Evolutionary conservation across 352 stramenopile species (phyloP).

Genomic region (Pilasporangium apinafurcum): DNA sequence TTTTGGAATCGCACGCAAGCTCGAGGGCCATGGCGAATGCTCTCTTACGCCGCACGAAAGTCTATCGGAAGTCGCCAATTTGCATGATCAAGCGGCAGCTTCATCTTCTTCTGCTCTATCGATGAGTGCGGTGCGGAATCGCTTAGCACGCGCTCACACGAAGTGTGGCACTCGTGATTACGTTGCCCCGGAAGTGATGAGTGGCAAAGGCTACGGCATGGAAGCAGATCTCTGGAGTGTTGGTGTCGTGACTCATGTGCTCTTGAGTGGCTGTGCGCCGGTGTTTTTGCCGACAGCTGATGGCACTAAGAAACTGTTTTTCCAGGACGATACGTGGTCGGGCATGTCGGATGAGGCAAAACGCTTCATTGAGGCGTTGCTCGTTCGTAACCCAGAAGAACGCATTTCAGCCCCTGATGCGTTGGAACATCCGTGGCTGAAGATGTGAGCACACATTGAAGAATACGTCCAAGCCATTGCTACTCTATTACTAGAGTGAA

Average conservation of each 20-base stretch:
- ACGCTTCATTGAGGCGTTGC: conserved; percentile 61
- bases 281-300: conserved; percentile 61
- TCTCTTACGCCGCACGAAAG: conserved; percentile 69
- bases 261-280: conserved; percentile 76
- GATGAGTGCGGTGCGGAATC: conserved; percentile 40
- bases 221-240: conserved; percentile 93
- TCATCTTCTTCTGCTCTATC: background rate
- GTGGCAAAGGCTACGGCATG: conserved; percentile 90
- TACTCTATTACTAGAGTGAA: too few relatives aligned
- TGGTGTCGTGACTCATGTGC: conserved; percentile 88
- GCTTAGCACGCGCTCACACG: conserved; percentile 65
- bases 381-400: conserved; percentile 74
- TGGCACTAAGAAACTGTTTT: conserved; percentile 69
- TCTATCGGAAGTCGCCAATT: conserved; percentile 52
- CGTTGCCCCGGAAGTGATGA: conserved; percentile 80
- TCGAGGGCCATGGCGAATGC: conserved; percentile 46
- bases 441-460: too few relatives aligned
- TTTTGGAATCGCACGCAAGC: conserved; percentile 74
- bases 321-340: conserved; percentile 64
- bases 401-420: conserved; percentile 61
- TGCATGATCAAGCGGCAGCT: conserved; percentile 25
- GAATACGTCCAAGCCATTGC: too few relatives aligned
- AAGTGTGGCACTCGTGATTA: conserved; percentile 84
- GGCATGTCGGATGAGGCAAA: conserved; percentile 51
- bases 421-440: conserved; percentile 75